These are phyloP conservation scores for Colletotrichum sp. DNA, from an alignment of 2,329 filamentous ascomycete genomes.

Conservation along the genomic window DNA sequence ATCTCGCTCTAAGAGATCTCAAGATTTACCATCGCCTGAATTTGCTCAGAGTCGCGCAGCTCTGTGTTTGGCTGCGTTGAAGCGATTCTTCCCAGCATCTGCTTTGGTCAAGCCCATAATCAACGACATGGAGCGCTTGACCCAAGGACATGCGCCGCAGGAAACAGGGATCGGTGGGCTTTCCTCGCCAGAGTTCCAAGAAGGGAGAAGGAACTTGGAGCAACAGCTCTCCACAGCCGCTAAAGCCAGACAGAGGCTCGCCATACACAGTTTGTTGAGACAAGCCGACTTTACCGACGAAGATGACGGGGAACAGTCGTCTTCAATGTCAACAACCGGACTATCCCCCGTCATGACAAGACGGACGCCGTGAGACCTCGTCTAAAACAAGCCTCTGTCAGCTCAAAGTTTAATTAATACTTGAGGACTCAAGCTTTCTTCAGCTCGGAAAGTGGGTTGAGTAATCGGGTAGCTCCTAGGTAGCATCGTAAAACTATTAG, in stretches of 20 bases:
- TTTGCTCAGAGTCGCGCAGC: constrained; percentile 30
- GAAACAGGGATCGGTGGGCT: constrained; percentile 22
- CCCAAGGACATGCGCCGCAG: neutral
- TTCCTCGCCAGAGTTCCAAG: constrained; percentile 1
- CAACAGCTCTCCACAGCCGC: constrained; percentile 24
- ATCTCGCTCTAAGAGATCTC: constrained; percentile 21
- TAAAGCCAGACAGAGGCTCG: constrained; percentile 26
- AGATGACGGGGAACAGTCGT: constrained; percentile 22
- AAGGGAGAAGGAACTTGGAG: neutral
- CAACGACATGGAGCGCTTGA: constrained; percentile 26
- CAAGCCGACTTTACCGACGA: constrained; percentile 30
- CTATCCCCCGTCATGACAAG: neutral
- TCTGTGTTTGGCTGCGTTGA: constrained; percentile 28
- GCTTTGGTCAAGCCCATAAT: constrained; percentile 29
- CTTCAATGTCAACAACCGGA: neutral
- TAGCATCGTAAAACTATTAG: neutral
- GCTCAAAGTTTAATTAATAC: neutral
- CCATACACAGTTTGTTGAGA: constrained; percentile 32
- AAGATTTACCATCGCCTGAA: constrained; percentile 23
- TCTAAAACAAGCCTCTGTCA: neutral
- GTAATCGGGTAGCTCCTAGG: neutral
- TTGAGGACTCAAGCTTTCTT: neutral
- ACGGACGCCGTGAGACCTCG: neutral
- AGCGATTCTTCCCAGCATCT: constrained; percentile 29
- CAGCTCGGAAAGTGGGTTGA: neutral